Percentiles rank a stretch among this genome's conserved stretches.
Conservation (phyloP, 2,329 filamentous ascomycete species). For the Beauveria australis region DNA sequence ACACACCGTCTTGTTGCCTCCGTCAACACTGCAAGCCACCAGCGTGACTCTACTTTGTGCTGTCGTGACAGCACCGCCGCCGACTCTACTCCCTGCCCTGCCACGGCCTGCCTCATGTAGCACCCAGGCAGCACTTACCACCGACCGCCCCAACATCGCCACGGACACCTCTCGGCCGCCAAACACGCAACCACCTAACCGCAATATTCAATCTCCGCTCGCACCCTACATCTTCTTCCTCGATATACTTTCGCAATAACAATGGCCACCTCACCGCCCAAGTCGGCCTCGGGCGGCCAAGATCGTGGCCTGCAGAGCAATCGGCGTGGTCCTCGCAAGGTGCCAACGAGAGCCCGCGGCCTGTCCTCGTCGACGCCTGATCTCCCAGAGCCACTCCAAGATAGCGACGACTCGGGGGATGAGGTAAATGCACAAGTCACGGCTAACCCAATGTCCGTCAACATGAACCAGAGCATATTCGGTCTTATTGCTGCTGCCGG, state of each 20-base stretch:
- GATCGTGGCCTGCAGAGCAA: slow-evolving; percentile 30
- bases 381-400: slow-evolving; percentile 45
- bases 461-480: slow-evolving; percentile 92
- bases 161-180: background rate
- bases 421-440: slow-evolving; percentile 35
- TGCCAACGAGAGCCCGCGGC: slow-evolving; percentile 32
- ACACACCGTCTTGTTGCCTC: background rate
- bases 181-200: background rate
- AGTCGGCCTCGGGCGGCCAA: slow-evolving; percentile 16
- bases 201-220: background rate
- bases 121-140: slow-evolving; percentile 4
- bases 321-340: slow-evolving; percentile 33
- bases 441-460: slow-evolving; percentile 45
- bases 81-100: background rate
- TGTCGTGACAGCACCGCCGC: background rate
- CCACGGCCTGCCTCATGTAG: background rate
- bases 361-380: slow-evolving; percentile 31
- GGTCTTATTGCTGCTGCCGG: slow-evolving; percentile 85
- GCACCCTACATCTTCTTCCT: background rate
- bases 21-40: background rate
- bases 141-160: background rate
- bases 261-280: slow-evolving; percentile 11
- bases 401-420: slow-evolving; percentile 40
- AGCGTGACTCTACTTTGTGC: background rate
- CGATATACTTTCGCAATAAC: background rate